phyloP scores from a whole-genome alignment of 129 eudicot species.

The Flaveria robusta region DNA sequence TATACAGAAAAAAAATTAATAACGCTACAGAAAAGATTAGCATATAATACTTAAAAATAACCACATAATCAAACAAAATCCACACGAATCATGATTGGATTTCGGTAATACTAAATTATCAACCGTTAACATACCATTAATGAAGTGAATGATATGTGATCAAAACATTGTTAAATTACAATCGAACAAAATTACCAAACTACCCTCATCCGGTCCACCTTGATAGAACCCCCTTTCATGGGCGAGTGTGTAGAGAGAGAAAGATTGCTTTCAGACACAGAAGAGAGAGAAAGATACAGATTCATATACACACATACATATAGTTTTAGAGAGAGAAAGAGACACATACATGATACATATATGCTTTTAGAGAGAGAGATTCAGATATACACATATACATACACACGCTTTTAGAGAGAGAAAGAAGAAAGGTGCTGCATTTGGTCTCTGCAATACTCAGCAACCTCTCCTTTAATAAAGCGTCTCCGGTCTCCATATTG shows the following conservation, averaged over 20 bases:
- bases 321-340: constrained; percentile 16
- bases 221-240: constrained; percentile 17
- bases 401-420: constrained; percentile 28
- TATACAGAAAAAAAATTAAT: too few relatives aligned
- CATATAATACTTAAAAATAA: too few relatives aligned
- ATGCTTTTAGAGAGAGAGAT: constrained; percentile 28
- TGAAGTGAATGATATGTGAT: background rate
- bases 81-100: background rate
- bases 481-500: constrained; percentile 47
- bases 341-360: background rate
- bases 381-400: constrained; percentile 1
- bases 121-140: background rate
- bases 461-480: constrained; percentile 46
- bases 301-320: constrained; percentile 21
- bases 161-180: background rate
- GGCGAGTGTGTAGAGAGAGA: constrained; percentile 20
- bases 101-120: background rate
- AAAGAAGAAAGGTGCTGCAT: constrained; percentile 45
- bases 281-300: constrained; percentile 34
- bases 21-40: too few relatives aligned
- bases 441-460: constrained; percentile 49
- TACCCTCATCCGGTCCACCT: constrained; percentile 40
- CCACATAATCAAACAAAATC: too few relatives aligned
- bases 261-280: constrained; percentile 27
- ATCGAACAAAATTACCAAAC: background rate